Percentiles rank a stretch among this genome's conserved stretches.
Conservation (phyloP, 2,329 filamentous ascomycete species). For the Aureobasidium musti region DNA sequence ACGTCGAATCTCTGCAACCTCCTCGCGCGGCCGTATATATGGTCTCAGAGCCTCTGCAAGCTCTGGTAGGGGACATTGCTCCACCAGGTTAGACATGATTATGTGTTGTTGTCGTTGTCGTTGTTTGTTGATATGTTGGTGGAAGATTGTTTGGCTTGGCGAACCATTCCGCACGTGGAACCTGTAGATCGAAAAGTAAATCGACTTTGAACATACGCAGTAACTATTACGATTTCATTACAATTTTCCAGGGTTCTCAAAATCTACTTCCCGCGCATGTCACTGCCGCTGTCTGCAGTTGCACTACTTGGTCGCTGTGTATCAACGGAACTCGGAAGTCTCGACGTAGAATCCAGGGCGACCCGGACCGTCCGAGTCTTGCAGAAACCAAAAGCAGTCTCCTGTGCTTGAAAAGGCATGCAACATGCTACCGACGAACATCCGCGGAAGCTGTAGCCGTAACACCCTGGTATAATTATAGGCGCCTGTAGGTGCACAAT, state of each 20-base stretch:
- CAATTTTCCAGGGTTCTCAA: not conserved
- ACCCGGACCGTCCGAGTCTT: not conserved
- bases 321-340: not conserved
- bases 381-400: not conserved
- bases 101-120: not conserved
- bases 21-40: conserved; percentile 28
- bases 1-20: conserved; percentile 22
- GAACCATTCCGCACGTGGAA: conserved; percentile 10
- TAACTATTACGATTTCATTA: not conserved
- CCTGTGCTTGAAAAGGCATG: not conserved
- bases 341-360: not conserved
- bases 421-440: not conserved
- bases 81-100: conserved; percentile 19
- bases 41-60: conserved; percentile 29
- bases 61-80: conserved; percentile 29
- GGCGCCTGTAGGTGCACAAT: not conserved
- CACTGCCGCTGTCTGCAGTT: not conserved
- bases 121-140: not conserved
- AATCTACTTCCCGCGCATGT: not conserved
- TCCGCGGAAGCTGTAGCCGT: not conserved
- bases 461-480: not conserved
- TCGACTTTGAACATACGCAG: not conserved
- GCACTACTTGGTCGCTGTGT: not conserved
- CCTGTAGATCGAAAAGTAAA: not conserved
- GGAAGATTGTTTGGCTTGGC: conserved; percentile 26